phyloP scores from a whole-genome alignment of 2,329 filamentous ascomycete species.

The Trichoderma sp. region DNA sequence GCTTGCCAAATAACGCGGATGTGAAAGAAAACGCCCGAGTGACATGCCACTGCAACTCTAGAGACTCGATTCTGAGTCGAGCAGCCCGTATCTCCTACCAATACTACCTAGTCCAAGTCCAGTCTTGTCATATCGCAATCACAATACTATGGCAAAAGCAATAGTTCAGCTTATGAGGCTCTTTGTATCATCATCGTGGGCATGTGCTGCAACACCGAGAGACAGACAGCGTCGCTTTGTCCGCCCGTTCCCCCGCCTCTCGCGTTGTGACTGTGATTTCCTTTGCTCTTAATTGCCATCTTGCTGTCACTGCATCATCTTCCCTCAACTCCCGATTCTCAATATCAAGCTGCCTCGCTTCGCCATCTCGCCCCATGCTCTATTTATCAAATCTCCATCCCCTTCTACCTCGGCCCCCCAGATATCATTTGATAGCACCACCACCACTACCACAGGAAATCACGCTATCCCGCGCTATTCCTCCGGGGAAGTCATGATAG shows the following conservation, averaged over 20 bases:
- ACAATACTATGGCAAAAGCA: no score
- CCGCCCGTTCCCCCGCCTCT: neutral
- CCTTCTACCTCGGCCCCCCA: neutral
- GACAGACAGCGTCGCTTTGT: neutral
- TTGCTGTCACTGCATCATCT: no score
- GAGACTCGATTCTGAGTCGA: no score
- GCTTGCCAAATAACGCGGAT: neutral
- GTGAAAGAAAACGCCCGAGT: neutral
- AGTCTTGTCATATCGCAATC: neutral
- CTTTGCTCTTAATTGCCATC: neutral
- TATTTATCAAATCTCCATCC: neutral
- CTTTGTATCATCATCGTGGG: no score
- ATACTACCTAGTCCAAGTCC: no score
- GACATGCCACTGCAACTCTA: neutral
- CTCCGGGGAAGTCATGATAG: slow-evolving; percentile 6
- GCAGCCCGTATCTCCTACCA: neutral
- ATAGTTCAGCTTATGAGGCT: neutral
- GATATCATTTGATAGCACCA: neutral
- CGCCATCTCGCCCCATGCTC: no score
- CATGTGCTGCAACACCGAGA: no score
- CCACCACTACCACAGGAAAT: neutral
- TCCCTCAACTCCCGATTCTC: no score
- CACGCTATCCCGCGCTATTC: slow-evolving; percentile 18
- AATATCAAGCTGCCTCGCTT: no score
- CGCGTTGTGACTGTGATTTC: neutral